Base-by-base conservation (phyloP, 2,329 filamentous ascomycete species). In the Alternaria postmessia region DNA sequence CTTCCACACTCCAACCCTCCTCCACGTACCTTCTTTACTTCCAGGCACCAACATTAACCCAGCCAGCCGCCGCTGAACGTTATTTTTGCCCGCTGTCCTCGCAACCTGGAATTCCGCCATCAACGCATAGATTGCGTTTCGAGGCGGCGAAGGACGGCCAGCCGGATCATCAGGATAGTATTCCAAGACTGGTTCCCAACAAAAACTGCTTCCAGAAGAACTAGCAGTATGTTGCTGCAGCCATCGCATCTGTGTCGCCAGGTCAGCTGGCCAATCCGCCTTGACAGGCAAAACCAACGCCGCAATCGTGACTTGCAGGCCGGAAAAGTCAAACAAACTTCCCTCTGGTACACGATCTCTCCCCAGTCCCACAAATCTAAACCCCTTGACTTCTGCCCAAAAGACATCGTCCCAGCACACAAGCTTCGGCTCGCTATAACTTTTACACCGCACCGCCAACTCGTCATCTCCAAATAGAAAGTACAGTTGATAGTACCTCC, bases 1-100 rank as follows among this genome's bases (percentile, higher is more conserved):
- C 30, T 57, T 59, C 59, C 62, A 64, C 7, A 44, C 59, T 5
- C 59, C 62, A 1, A 60, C 36, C 3, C 62, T 34, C 26, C 5
- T 49, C 62, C 62, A 64, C 5, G 49, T 46, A 3, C 43, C 58
- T 4, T 11, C 12, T 14, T 32, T 8, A 9, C 11, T 9, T 4
- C 8, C 53, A 2, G 48, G 62, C 4, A 49, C 26, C 11, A 62
- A 14, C n/a, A 62, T 32, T 7, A 64, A 1, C 2, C 62, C 62
- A 4, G 20, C 46, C 16, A 64, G 6, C 2, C 44, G 26, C 8
- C 62, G 42, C 53, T 62, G 52, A 7, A 64, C 28, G 3, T 8
- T 46, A 7, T 49, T 42, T 16, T n/a, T 49, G 3, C 56, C 62
- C 2, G n/a, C 59, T 6, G 11, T 12, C 18, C 56, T 16, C 7